phyloP scores from a whole-genome alignment of 495 filamentous ascomycete species.

The Clohesyomyces aquaticus region DNA sequence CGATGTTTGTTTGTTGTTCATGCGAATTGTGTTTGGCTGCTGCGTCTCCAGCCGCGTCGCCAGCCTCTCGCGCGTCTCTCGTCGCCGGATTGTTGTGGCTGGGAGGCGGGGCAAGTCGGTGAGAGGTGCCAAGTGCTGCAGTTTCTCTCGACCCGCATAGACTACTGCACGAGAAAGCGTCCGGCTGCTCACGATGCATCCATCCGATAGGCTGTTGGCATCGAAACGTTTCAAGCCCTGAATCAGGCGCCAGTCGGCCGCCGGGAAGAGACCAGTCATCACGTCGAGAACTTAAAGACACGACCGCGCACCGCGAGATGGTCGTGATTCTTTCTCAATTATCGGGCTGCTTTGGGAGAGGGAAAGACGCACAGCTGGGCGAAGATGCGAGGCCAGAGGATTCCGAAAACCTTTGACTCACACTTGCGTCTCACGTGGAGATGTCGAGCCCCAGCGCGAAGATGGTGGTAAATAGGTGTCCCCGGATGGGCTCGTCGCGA shows the following conservation, averaged over 20 bases:
- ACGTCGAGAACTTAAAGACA: conserved; percentile 29
- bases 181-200: not conserved
- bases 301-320: conserved; percentile 34
- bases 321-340: conserved; percentile 40
- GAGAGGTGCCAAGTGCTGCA: conserved; percentile 21
- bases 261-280: conserved; percentile 27
- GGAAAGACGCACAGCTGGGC: conserved; percentile 33
- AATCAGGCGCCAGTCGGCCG: conserved; percentile 25
- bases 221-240: conserved; percentile 38
- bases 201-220: conserved; percentile 33
- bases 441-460: conserved; percentile 10
- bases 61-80: not conserved
- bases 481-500: conserved; percentile 24
- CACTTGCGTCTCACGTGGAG: conserved; percentile 43
- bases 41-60: conserved; percentile 9
- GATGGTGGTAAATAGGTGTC: conserved; percentile 35
- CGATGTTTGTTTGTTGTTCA: conserved; percentile 19
- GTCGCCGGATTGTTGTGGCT: conserved; percentile 4
- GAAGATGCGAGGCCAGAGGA: conserved; percentile 5
- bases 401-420: conserved; percentile 43
- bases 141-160: conserved; percentile 30
- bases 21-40: conserved; percentile 14
- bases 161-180: conserved; percentile 31
- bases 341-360: conserved; percentile 33
- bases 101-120: conserved; percentile 10